A percentile compares a stretch with the other conserved stretches of the same genome.
Conservation (phyloP, 1,139 yeast species). For the Magnusiomyces magnusii region DNA sequence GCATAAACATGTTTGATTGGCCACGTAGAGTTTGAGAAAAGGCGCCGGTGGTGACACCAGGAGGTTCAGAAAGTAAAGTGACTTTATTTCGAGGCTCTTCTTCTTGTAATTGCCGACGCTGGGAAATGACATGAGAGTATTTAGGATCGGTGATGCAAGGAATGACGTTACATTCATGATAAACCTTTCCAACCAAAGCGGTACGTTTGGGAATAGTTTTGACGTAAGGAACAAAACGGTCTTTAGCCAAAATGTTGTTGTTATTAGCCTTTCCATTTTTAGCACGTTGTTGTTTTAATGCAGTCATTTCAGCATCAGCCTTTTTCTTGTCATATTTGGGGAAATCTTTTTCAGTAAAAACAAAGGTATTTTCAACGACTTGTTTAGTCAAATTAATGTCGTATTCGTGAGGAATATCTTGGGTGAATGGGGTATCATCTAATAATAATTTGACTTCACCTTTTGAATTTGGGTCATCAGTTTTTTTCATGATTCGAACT, state of each 20-base stretch:
- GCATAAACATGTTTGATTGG: constrained; percentile 27
- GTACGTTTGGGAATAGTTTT: constrained; percentile 51
- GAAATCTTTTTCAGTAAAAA: constrained; percentile 84
- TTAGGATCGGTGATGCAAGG: constrained; percentile 70
- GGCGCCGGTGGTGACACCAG: constrained; percentile 82
- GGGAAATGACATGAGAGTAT: constrained; percentile 51
- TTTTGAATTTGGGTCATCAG: constrained; percentile 30
- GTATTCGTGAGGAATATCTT: constrained; percentile 72
- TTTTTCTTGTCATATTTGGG: constrained; percentile 49
- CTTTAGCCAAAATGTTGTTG: constrained; percentile 12
- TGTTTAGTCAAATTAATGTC: constrained; percentile 72
- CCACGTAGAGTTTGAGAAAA: constrained; percentile 62
- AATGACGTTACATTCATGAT: constrained; percentile 84
- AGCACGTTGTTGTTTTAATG: constrained; percentile 29
- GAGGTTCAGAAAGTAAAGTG: constrained; percentile 70
- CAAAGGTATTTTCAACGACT: constrained; percentile 70
- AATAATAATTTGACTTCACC: constrained; percentile 35
- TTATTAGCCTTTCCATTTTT: constrained; percentile 22
- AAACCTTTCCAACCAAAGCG: constrained; percentile 74
- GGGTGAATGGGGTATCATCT: constrained; percentile 36
- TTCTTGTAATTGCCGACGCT: constrained; percentile 40
- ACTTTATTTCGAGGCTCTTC: constrained; percentile 60
- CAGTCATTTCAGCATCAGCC: constrained; percentile 25
- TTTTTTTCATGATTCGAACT: constrained; percentile 56
- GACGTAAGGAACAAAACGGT: constrained; percentile 26